These are phyloP conservation scores for Penicillium olsonii DNA, from an alignment of 2,329 filamentous ascomycete species.

Conservation along the genomic window DNA sequence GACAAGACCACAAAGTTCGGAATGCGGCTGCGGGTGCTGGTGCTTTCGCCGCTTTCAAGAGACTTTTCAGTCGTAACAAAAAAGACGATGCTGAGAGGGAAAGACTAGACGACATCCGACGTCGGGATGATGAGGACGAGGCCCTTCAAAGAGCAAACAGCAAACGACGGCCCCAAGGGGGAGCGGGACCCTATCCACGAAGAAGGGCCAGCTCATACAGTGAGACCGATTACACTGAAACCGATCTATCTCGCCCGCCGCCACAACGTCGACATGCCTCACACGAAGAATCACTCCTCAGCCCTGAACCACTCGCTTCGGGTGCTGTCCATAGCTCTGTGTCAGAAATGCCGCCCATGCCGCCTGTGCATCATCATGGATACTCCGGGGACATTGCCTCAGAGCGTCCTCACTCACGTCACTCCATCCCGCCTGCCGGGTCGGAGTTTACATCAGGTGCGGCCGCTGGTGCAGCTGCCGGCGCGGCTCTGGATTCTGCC, in stretches of 20 bases:
- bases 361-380: slow-evolving; percentile 40
- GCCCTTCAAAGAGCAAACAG: slow-evolving; percentile 55
- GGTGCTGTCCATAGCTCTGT: slow-evolving; percentile 31
- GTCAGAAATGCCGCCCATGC: slow-evolving; percentile 42
- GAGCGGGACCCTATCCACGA: slow-evolving; percentile 57
- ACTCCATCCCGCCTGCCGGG: slow-evolving; percentile 16
- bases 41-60: slow-evolving; percentile 60
- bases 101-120: slow-evolving; percentile 57
- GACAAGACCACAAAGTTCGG: slow-evolving; percentile 52
- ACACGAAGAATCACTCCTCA: slow-evolving; percentile 37
- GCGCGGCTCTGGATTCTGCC: slow-evolving; percentile 32
- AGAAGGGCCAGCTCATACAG: slow-evolving; percentile 35
- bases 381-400: slow-evolving; percentile 35
- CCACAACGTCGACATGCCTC: slow-evolving; percentile 28
- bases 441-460: slow-evolving; percentile 30
- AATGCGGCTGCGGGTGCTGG: slow-evolving; percentile 68
- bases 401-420: slow-evolving; percentile 18
- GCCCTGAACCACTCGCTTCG: slow-evolving; percentile 31
- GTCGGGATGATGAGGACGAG: slow-evolving; percentile 56
- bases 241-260: slow-evolving; percentile 33
- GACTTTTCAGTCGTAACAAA: slow-evolving; percentile 62
- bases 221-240: slow-evolving; percentile 41
- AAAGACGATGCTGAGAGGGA: slow-evolving; percentile 59
- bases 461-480: slow-evolving; percentile 32
- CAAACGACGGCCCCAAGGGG: slow-evolving; percentile 64